Base-by-base conservation (phyloP, 78 protist genomes). In the Bigelowiella natans region DNA sequence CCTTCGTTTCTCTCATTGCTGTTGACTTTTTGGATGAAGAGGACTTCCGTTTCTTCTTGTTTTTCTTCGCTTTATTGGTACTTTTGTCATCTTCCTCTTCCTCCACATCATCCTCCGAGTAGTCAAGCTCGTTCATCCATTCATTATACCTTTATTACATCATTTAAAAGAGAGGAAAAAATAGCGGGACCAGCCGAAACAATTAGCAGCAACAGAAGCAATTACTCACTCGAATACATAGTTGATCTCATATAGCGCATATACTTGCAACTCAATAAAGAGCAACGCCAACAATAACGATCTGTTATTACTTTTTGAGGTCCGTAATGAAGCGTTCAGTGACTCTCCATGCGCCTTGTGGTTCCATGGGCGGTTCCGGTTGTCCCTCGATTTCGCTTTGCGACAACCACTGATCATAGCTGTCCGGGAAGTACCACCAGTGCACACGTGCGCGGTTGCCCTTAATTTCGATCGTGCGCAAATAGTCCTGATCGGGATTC, bases 111-210 rank as follows among this genome's bases (percentile, higher is more conserved):
- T 84, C 86, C 86, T 28, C 39, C 29, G 34, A 34, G 88, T 93
- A 93, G 90, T 93, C 95, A 37, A 91, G 93, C 89, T 90, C 93
- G 83, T 93, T 93, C 89, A 91, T 85, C 92, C 93, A 93, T 39
- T 93, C 95, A 89, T 93, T 88, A 90, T 31, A 93, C 82, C 31
- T 83, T 36, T 82, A n/a, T n/a, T n/a, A n/a, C 89, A 31, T 86
- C 39, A 84, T 91, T 85, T 2, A 0, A 1, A 26, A 86, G 1
- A 85, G n/a, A n/a, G n/a, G n/a, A n/a, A n/a, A n/a, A n/a, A n/a
- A n/a, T n/a, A n/a, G n/a, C n/a, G n/a, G n/a, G n/a, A n/a, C n/a
- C n/a, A n/a, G n/a, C n/a, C n/a, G n/a, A n/a, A n/a, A n/a, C n/a
- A n/a, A n/a, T n/a, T n/a, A n/a, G n/a, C n/a, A n/a, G n/a, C n/a